Conservation (phyloP, 2,329 filamentous ascomycete genomes). For the Metarhizium album region DNA sequence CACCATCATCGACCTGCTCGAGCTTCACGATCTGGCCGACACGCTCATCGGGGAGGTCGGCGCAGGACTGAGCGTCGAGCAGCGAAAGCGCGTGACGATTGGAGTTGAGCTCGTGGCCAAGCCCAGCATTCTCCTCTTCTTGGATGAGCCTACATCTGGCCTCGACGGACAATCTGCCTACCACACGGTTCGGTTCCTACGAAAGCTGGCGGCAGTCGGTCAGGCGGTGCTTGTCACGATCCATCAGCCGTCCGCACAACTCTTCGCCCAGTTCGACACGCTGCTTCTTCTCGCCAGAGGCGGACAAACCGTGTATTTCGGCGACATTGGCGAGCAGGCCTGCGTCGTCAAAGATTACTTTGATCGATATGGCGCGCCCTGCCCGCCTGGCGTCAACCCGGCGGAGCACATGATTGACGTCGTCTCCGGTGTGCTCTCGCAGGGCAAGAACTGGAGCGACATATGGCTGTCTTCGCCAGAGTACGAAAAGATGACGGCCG, state of each 20-base stretch:
- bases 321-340: conserved; percentile 49
- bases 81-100: conserved; percentile 42
- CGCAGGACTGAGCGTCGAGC: conserved; percentile 29
- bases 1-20: conserved; percentile 59
- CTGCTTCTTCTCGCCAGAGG: conserved; percentile 54
- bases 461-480: conserved; percentile 59
- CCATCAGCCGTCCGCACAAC: conserved; percentile 56
- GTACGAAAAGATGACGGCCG: conserved; percentile 40
- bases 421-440: conserved; percentile 37
- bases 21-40: conserved; percentile 36
- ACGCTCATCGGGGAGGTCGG: conserved; percentile 41
- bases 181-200: conserved; percentile 53
- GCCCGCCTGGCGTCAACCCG: conserved; percentile 53
- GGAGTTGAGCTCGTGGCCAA: conserved; percentile 52
- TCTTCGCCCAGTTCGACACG: conserved; percentile 57
- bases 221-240: conserved; percentile 62
- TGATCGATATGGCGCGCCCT: conserved; percentile 51
- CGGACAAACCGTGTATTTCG: conserved; percentile 57
- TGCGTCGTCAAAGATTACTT: conserved; percentile 52
- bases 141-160: conserved; percentile 53
- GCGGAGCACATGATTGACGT: conserved; percentile 66
- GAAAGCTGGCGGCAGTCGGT: conserved; percentile 54
- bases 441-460: conserved; percentile 51
- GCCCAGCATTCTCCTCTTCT: conserved; percentile 47
- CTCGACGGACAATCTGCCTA: conserved; percentile 60